Base-by-base conservation (phyloP, 345 rosid genomes). In the Euphorbia peplus region DNA sequence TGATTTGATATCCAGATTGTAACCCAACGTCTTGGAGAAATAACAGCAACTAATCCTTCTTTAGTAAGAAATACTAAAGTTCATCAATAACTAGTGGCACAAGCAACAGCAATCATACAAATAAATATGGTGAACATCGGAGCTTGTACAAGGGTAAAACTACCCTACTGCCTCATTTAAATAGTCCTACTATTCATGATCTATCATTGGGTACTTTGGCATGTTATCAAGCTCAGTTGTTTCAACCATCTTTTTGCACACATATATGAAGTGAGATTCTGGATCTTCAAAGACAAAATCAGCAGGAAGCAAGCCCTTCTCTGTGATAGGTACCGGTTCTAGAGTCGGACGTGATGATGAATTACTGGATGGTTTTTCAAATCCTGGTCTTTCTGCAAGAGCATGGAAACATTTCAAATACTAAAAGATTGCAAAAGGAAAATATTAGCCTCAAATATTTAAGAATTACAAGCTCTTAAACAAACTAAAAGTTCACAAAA, bases 351-450 rank as follows among this genome's bases (percentile, higher is more conserved):
- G 83, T 50, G 68, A 66, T 0, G 88, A 70, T 15, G 88, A 81
- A 68, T 76, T 74, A 57, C 79, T 81, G 22, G 60, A 88, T 1
- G 79, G 75, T 76, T 66, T 83, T 77, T 83, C 78, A 58, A 86
- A 89, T 52, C 90, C 96, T 4, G 97, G 97, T 85, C 96, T 83
- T 35, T 96, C 99, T 95, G 88, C 85, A 78, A 69, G 48, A 51
- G 30, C 50, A 64, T 4, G 42, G 41, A 41, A 68, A 69, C 56
- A 9, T 39, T 28, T 41, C 2, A 1, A 60, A 29, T 59, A 28
- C 53, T 39, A 47, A 39, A 21, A 61, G 25, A 19, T 19, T 11
- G 24, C 5, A n/a, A 37, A 4, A n/a, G 19, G 32, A 37, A 42
- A 22, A 19, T 8, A 4, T 1, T 11, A 37, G 12, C n/a, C 18